phyloP scores from a whole-genome alignment of 75 land plant genomes.

The Sequoiadendron giganteum region DNA sequence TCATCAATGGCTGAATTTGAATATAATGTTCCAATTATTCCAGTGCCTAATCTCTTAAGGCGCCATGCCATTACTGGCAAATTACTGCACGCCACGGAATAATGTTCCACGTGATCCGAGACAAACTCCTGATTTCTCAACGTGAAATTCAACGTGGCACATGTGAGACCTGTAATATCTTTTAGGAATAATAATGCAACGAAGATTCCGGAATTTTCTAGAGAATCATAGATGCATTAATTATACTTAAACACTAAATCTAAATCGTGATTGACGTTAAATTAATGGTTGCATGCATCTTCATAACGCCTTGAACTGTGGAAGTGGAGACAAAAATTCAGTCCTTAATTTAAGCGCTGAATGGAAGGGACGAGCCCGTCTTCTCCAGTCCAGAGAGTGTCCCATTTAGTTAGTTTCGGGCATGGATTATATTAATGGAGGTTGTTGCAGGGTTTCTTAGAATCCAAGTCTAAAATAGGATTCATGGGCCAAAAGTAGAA shows the following conservation, averaged over 20 bases:
- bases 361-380: too few relatives aligned
- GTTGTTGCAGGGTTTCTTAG: neutral
- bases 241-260: neutral
- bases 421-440: neutral
- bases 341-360: too few relatives aligned
- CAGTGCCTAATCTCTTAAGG: neutral
- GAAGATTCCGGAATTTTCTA: neutral
- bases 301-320: neutral
- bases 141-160: constrained; percentile 1
- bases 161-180: neutral
- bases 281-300: neutral
- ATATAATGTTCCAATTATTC: neutral
- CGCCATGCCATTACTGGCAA: neutral
- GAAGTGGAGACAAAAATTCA: neutral
- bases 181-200: neutral
- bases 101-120: neutral
- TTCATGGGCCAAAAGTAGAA: neutral
- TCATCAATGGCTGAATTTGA: neutral
- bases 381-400: neutral
- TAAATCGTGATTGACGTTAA: neutral
- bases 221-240: neutral
- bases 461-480: neutral
- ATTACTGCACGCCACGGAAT: neutral
- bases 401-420: neutral
- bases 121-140: neutral